These are phyloP conservation scores for Herpetomonas muscarum DNA, from an alignment of 208 protist species.

Conservation along the genomic window DNA sequence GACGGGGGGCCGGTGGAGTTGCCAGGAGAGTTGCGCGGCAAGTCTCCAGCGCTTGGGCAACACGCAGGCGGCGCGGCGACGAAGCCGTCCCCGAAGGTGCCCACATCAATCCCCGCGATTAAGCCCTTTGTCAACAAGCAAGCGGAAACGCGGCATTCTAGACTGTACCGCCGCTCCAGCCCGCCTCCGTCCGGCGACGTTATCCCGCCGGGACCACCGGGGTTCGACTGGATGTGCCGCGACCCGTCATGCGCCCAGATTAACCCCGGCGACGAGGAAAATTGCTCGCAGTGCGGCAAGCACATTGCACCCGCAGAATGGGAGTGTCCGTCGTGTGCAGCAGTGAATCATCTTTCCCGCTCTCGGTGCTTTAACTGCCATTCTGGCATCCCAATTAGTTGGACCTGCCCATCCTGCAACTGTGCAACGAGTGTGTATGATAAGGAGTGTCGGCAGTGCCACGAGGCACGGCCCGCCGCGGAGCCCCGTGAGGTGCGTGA, in stretches of 20 bases:
- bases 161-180: slow-evolving; percentile 1
- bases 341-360: slow-evolving; percentile 75
- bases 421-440: slow-evolving; percentile 79
- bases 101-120: neutral
- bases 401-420: slow-evolving; percentile 56
- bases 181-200: neutral
- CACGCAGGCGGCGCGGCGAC: neutral
- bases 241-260: slow-evolving; percentile 48
- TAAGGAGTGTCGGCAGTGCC: slow-evolving; percentile 52
- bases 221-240: slow-evolving; percentile 89
- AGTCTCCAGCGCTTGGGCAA: too few species aligned
- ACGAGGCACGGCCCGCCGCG: slow-evolving; percentile 25
- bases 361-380: slow-evolving; percentile 74
- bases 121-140: neutral
- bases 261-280: slow-evolving; percentile 77
- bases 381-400: slow-evolving; percentile 62
- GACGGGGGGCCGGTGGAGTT: slow-evolving; percentile 33
- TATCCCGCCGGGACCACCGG: slow-evolving; percentile 45
- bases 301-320: slow-evolving; percentile 65
- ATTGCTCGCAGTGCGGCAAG: slow-evolving; percentile 51
- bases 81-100: neutral
- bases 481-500: slow-evolving; percentile 45
- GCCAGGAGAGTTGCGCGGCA: slow-evolving; percentile 1
- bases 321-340: slow-evolving; percentile 76
- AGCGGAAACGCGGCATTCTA: slow-evolving; percentile 12